Conservation (phyloP, 371 early-diverging fungal genomes). For the Syncephalastrum sp. region DNA sequence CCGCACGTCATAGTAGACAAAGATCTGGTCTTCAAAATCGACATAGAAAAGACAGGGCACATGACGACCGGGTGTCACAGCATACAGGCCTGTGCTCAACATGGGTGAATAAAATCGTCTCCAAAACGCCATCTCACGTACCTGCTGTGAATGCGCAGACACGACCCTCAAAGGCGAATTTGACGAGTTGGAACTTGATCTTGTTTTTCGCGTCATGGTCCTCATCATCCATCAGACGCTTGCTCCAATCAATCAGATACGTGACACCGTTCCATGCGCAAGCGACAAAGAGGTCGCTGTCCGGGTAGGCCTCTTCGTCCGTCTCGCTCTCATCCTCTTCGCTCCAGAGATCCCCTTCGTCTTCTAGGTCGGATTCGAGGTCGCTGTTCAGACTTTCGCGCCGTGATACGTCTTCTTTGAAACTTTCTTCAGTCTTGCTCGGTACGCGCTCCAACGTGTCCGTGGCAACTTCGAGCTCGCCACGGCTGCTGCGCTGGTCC, state of each 20-base stretch:
- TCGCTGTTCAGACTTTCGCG: conserved; percentile 7
- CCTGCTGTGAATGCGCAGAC: conserved; percentile 82
- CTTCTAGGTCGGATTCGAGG: conserved; percentile 12
- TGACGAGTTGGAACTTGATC: conserved; percentile 63
- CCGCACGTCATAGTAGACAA: conserved; percentile 72
- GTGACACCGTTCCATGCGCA: conserved; percentile 83
- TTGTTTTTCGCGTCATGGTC: conserved; percentile 17
- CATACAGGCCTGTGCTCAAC: conserved; percentile 51
- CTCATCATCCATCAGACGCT: conserved; percentile 19
- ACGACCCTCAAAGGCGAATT: conserved; percentile 79
- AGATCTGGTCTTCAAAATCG: conserved; percentile 82
- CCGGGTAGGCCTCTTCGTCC: conserved; percentile 21
- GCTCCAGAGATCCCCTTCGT: conserved; percentile 13
- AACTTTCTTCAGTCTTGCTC: too few species aligned
- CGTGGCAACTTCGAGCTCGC: neutral
- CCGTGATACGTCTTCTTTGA: neutral
- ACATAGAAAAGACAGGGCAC: conserved; percentile 81
- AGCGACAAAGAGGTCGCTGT: conserved; percentile 72
- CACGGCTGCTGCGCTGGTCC: conserved; percentile 1
- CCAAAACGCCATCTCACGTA: conserved; percentile 6
- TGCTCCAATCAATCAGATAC: conserved; percentile 65
- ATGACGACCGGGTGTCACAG: conserved; percentile 64
- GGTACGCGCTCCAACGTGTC: neutral
- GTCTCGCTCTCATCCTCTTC: conserved; percentile 25
- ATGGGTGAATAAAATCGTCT: too few species aligned